These are phyloP conservation scores for Fusarium burgessii DNA, from an alignment of 2,329 filamentous ascomycete genomes.

Conservation along the genomic window DNA sequence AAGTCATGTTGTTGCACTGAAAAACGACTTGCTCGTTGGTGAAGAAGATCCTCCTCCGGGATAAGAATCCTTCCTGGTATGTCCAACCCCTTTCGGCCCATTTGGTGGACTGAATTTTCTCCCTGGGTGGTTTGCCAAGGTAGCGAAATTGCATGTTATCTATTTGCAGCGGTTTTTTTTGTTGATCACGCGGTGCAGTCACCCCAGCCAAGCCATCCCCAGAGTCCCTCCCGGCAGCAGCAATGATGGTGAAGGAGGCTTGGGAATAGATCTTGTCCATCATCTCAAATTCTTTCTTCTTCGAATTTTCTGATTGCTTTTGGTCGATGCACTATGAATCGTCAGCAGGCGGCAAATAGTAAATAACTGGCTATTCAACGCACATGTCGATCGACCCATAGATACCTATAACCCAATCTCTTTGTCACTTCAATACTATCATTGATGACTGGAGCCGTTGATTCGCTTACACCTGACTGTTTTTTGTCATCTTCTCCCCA, in stretches of 20 bases:
- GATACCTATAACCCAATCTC: background rate
- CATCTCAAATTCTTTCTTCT: no score
- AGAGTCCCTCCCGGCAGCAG: background rate
- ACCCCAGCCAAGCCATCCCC: background rate
- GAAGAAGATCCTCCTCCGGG: slow-evolving; percentile 1
- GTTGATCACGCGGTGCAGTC: background rate
- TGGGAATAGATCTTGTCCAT: background rate
- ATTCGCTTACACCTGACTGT: no score
- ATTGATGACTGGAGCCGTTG: background rate
- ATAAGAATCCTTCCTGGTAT: slow-evolving; percentile 1
- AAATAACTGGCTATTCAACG: background rate
- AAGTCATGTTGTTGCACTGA: background rate
- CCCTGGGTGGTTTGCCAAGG: background rate
- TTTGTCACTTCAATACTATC: background rate
- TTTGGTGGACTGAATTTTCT: background rate
- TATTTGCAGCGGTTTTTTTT: background rate
- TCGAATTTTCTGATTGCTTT: no score
- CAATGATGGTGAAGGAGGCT: background rate
- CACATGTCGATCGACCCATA: background rate
- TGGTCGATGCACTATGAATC: background rate
- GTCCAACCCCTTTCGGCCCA: background rate
- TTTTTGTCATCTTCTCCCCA: background rate
- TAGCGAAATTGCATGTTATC: background rate
- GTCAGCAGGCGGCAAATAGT: background rate
- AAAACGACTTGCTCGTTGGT: background rate